These are phyloP conservation scores for Akanthomyces dipterigenus DNA, from an alignment of 2,329 filamentous ascomycete species.

Conservation along the genomic window DNA sequence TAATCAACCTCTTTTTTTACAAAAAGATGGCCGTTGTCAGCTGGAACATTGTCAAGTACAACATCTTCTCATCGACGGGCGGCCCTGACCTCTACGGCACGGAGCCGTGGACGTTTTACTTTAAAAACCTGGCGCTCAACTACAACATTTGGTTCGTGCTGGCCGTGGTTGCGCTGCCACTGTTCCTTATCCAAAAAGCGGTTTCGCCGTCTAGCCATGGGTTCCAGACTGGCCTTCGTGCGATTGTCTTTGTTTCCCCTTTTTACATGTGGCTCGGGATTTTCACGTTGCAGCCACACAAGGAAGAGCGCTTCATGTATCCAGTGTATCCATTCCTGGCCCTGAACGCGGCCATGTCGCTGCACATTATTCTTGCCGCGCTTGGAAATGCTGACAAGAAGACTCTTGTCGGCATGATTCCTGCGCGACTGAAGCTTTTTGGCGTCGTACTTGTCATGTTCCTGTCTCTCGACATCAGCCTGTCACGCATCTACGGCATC, in stretches of 20 bases:
- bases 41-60: slow-evolving; percentile 93
- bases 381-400: slow-evolving; percentile 65
- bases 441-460: slow-evolving; percentile 55
- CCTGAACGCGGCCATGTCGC: slow-evolving; percentile 76
- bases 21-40: slow-evolving; percentile 69
- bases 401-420: slow-evolving; percentile 63
- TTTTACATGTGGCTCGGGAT: slow-evolving; percentile 94
- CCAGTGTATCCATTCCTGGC: slow-evolving; percentile 87
- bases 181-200: slow-evolving; percentile 68
- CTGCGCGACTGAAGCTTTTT: slow-evolving; percentile 65
- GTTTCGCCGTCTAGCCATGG: slow-evolving; percentile 54
- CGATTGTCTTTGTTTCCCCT: slow-evolving; percentile 69
- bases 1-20: slow-evolving; percentile 80
- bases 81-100: slow-evolving; percentile 92
- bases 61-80: slow-evolving; percentile 74
- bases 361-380: slow-evolving; percentile 72
- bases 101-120: slow-evolving; percentile 95
- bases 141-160: slow-evolving; percentile 93
- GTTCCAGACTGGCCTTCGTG: slow-evolving; percentile 65
- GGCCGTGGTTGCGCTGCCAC: slow-evolving; percentile 65
- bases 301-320: slow-evolving; percentile 98
- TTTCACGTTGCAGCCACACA: slow-evolving; percentile 89
- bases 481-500: slow-evolving; percentile 68
- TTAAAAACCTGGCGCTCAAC: slow-evolving; percentile 84
- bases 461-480: slow-evolving; percentile 56